Percentiles rank a stretch among this genome's conserved stretches.
Conservation (phyloP, 176 grass and related monocot species). For the Microstegium vimineum region DNA sequence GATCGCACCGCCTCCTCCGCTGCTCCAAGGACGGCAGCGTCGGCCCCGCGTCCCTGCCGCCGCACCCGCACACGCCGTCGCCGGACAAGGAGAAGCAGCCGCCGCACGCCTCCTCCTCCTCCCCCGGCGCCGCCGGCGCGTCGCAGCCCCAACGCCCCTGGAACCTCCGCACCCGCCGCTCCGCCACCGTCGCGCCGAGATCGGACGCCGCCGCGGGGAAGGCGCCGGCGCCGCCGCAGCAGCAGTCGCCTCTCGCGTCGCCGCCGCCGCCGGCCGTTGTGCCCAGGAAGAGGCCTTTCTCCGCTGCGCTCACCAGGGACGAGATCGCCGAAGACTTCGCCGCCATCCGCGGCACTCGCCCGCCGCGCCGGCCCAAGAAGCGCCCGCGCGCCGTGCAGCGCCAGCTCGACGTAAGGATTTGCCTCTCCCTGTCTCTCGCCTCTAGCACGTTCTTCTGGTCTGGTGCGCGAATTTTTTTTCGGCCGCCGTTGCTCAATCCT, state of each 20-base stretch:
- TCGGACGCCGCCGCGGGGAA: neutral
- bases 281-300: constrained; percentile 42
- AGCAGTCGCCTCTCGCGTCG: neutral
- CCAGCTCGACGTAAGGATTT: constrained; percentile 43
- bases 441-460: neutral
- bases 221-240: neutral
- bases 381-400: constrained; percentile 23
- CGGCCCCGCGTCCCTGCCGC: neutral
- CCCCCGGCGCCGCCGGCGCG: neutral
- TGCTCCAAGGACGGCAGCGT: constrained; percentile 26
- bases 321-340: constrained; percentile 46
- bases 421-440: neutral
- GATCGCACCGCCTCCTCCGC: constrained; percentile 37
- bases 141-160: constrained; percentile 15
- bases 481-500: constrained; percentile 7
- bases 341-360: constrained; percentile 34
- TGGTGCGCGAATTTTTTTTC: neutral
- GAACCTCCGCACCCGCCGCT: constrained; percentile 31
- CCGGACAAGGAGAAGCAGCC: constrained; percentile 20
- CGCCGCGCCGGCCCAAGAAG: constrained; percentile 49
- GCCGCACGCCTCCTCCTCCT: too few relatives aligned
- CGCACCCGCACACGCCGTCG: constrained; percentile 12
- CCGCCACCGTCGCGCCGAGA: neutral
- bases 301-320: constrained; percentile 31
- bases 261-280: neutral